Evolutionary conservation across 148 eudicot genomes (phyloP).

Genomic region (Rhododendron mucronatum): DNA sequence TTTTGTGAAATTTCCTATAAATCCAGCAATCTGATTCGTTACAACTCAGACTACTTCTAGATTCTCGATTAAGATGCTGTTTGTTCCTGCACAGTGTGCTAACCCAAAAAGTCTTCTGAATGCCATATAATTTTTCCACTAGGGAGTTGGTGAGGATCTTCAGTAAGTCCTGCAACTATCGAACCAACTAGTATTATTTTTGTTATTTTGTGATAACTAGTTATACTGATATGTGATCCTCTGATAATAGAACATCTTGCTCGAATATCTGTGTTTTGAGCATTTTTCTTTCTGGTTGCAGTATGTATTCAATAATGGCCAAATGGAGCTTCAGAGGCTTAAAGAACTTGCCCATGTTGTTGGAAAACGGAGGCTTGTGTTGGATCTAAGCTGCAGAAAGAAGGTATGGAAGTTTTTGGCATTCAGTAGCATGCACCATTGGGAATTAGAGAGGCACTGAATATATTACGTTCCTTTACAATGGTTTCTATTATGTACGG

Average conservation of each 20-base stretch:
- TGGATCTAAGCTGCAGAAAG: conserved; percentile 97
- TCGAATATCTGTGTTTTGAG: background rate
- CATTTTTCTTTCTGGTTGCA: conserved; percentile 32
- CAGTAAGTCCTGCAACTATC: background rate
- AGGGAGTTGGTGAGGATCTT: background rate
- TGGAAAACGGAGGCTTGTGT: conserved; percentile 73
- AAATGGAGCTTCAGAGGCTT: conserved; percentile 83
- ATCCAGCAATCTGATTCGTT: background rate
- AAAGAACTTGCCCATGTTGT: conserved; percentile 65
- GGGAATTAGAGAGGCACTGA: background rate
- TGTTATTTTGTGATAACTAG: background rate
- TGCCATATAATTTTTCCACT: background rate
- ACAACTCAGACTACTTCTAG: background rate
- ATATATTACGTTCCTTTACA: background rate
- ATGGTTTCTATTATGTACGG: background rate
- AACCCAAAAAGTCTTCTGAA: background rate
- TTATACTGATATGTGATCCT: background rate
- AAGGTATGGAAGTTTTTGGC: conserved; percentile 39
- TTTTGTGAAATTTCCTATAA: background rate
- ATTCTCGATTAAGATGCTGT: background rate
- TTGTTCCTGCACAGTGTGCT: background rate
- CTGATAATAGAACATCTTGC: background rate
- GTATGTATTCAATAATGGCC: conserved; percentile 91
- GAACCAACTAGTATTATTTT: background rate
- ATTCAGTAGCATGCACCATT: background rate